Evolutionary conservation across 371 early-diverging fungal genomes (phyloP).

Genomic region (Gilbertella persicaria): DNA sequence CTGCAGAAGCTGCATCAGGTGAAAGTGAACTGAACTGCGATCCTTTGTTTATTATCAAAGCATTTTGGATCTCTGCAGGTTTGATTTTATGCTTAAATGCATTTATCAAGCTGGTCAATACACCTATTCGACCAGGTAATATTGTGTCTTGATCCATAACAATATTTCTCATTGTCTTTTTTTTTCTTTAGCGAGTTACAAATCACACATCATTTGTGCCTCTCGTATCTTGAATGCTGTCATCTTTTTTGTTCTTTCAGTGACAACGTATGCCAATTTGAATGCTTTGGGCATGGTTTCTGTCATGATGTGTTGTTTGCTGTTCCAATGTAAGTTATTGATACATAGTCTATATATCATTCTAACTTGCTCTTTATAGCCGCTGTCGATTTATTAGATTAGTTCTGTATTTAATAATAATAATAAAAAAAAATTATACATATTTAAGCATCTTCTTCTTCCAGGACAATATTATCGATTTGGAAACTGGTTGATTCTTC

Average conservation of each 20-base stretch:
- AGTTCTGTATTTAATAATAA: slow-evolving; percentile 5
- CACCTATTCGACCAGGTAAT: slow-evolving; percentile 39
- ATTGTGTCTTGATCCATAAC: neutral
- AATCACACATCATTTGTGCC: slow-evolving; percentile 45
- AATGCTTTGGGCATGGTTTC: slow-evolving; percentile 48
- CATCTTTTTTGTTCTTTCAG: slow-evolving; percentile 51
- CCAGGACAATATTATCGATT: slow-evolving; percentile 8
- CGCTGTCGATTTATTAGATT: slow-evolving; percentile 43
- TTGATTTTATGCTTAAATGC: slow-evolving; percentile 45
- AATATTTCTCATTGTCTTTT: slow-evolving; percentile 2
- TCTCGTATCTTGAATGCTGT: slow-evolving; percentile 52
- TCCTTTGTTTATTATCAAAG: slow-evolving; percentile 33
- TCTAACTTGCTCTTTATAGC: slow-evolving; percentile 17
- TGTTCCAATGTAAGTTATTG: slow-evolving; percentile 47
- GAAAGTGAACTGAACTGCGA: neutral
- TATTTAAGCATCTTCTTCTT: slow-evolving; percentile 7
- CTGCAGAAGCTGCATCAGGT: neutral
- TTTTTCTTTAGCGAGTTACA: slow-evolving; percentile 34
- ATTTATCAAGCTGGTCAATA: slow-evolving; percentile 44
- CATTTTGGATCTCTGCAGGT: slow-evolving; percentile 49
- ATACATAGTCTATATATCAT: neutral
- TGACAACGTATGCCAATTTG: slow-evolving; percentile 36
- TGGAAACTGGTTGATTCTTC: slow-evolving; percentile 12
- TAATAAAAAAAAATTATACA: neutral
- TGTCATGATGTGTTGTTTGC: slow-evolving; percentile 51